phyloP scores from a whole-genome alignment of 2,329 filamentous ascomycete species.

The Teratosphaeriaceae sp. region DNA sequence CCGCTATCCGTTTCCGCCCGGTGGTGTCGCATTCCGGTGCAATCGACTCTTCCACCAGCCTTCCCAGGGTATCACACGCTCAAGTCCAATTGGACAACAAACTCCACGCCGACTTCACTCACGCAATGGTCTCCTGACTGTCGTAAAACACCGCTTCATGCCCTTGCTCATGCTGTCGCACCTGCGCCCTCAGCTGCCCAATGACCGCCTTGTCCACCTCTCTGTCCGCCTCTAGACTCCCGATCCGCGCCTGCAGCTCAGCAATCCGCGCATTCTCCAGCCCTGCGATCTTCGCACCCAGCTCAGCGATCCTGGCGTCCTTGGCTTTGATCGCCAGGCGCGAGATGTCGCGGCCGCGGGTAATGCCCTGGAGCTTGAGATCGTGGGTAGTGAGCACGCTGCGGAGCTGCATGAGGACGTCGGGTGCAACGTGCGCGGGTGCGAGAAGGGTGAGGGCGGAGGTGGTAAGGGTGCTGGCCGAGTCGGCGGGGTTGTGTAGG shows the following conservation, averaged over 20 bases:
- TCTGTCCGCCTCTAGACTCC: conserved; percentile 47
- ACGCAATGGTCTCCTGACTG: conserved; percentile 4
- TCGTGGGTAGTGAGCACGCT: conserved; percentile 50
- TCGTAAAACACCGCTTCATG: neutral
- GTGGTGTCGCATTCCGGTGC: no score
- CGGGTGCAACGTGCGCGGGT: conserved; percentile 13
- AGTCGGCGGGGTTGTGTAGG: conserved; percentile 19
- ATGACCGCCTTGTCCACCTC: conserved; percentile 42
- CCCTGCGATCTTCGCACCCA: conserved; percentile 2
- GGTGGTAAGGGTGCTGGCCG: conserved; percentile 17
- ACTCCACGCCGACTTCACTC: neutral
- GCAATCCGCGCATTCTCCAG: conserved; percentile 47
- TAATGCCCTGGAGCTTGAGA: conserved; percentile 53
- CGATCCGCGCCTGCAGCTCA: conserved; percentile 53
- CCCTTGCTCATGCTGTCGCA: neutral
- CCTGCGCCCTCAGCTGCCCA: conserved; percentile 29
- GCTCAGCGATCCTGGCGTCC: conserved; percentile 53
- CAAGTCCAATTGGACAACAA: no score
- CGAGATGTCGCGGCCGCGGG: conserved; percentile 58
- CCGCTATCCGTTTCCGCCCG: no score
- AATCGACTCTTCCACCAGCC: no score
- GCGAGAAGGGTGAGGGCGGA: conserved; percentile 19
- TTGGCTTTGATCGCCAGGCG: conserved; percentile 56
- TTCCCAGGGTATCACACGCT: no score
- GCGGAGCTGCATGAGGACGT: conserved; percentile 32